Conservation (phyloP, 345 rosid genomes). For the Theobroma cacao region DNA sequence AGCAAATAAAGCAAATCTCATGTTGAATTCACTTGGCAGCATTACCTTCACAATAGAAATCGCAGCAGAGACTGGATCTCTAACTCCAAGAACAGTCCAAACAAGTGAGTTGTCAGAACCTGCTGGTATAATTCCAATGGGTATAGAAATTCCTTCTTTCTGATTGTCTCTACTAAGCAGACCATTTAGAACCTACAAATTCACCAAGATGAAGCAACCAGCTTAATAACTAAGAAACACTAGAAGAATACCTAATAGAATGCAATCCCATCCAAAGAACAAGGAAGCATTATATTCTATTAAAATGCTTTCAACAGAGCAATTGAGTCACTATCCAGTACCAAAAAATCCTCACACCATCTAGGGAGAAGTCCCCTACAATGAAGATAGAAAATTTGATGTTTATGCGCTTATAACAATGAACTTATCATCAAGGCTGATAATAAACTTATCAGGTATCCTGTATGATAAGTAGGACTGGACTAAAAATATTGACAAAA, state of each 20-base stretch:
- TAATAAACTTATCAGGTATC: neutral
- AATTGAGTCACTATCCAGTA: neutral
- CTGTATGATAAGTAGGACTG: neutral
- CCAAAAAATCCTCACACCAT: neutral
- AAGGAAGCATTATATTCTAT: neutral
- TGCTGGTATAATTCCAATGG: conserved; percentile 98
- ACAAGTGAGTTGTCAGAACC: conserved; percentile 98
- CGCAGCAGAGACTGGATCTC: conserved; percentile 98
- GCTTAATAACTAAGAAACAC: neutral
- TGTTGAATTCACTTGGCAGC: neutral
- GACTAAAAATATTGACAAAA: neutral
- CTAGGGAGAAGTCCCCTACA: neutral
- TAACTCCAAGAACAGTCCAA: conserved; percentile 97
- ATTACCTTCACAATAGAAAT: conserved; percentile 88
- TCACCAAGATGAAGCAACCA: conserved; percentile 12
- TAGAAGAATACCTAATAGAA: neutral
- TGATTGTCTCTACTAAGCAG: conserved; percentile 81
- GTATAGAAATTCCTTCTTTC: conserved; percentile 97
- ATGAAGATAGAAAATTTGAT: neutral
- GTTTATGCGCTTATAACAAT: neutral
- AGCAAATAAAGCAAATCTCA: neutral
- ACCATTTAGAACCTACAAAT: conserved; percentile 87
- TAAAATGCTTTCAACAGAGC: neutral
- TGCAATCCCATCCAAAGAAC: neutral
- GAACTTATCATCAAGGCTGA: neutral